These are phyloP conservation scores for Tetratostichococcus sp. DNA, from an alignment of 139 green algal genomes.

Conservation along the genomic window DNA sequence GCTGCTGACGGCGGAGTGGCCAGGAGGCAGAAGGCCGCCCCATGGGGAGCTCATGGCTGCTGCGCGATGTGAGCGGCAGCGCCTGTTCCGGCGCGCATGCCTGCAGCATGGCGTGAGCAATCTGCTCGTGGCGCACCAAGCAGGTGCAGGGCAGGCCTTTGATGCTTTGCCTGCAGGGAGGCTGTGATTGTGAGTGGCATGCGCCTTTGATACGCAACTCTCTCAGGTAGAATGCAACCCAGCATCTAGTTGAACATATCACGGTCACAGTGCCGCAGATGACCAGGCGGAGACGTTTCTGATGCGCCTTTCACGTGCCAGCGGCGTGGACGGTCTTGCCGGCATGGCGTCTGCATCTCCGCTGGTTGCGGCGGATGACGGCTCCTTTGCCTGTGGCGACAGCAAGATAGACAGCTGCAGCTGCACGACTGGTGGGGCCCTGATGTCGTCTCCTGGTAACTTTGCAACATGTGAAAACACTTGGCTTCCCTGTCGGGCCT, in stretches of 20 bases:
- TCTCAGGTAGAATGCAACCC: too few species aligned
- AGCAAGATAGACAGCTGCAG: too few species aligned
- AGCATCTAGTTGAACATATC: background rate
- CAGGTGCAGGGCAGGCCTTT: slow-evolving; percentile 3
- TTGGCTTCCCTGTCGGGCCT: too few species aligned
- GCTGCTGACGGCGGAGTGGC: slow-evolving; percentile 33
- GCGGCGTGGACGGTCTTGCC: slow-evolving; percentile 43
- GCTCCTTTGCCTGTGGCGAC: too few species aligned
- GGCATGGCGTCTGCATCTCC: slow-evolving; percentile 22
- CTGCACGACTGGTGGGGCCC: too few species aligned
- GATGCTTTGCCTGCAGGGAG: too few species aligned
- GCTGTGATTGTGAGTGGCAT: too few species aligned
- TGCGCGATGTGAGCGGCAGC: slow-evolving; percentile 35
- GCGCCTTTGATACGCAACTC: too few species aligned
- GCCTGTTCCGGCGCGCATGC: slow-evolving; percentile 20
- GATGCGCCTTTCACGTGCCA: slow-evolving; percentile 42
- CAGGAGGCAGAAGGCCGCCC: background rate
- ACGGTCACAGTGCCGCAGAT: background rate
- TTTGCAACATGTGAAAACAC: too few species aligned
- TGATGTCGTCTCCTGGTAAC: too few species aligned
- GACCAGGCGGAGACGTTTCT: slow-evolving; percentile 56
- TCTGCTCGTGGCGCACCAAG: slow-evolving; percentile 48
- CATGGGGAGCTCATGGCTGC: slow-evolving; percentile 15
- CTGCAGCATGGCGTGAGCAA: background rate
- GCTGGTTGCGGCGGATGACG: background rate